Evolutionary conservation across 78 protist genomes (phyloP).

Genomic region (Monosiga brevicollis): DNA sequence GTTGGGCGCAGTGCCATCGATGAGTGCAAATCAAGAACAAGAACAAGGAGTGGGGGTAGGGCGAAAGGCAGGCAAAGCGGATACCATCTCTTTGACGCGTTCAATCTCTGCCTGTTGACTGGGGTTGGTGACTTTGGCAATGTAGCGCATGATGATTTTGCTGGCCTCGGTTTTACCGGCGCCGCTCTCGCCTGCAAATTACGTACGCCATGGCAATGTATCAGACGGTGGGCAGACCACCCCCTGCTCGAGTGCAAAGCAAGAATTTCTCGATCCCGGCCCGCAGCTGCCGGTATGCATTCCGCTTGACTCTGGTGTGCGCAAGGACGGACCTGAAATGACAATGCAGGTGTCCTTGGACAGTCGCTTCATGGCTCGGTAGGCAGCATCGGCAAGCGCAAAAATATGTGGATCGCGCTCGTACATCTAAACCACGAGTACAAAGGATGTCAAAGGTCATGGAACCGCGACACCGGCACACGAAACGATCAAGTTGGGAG

Average conservation of each 20-base stretch:
- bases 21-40: slow-evolving; percentile 65
- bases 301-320: too few species aligned
- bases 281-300: too few species aligned
- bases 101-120: slow-evolving; percentile 9
- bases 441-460: too few species aligned
- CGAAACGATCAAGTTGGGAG: not conserved
- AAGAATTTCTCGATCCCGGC: too few species aligned
- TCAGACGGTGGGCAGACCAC: too few species aligned
- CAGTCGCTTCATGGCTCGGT: slow-evolving; percentile 28
- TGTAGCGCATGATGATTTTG: slow-evolving; percentile 71
- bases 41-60: slow-evolving; percentile 35
- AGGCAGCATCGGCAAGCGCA: slow-evolving; percentile 74
- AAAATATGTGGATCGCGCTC: slow-evolving; percentile 42
- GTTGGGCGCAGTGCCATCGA: not conserved
- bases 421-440: not conserved
- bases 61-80: slow-evolving; percentile 42
- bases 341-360: slow-evolving; percentile 51
- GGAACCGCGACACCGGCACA: too few species aligned
- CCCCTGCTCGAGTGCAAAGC: too few species aligned
- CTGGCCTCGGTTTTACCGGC: slow-evolving; percentile 60
- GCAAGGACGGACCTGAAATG: slow-evolving; percentile 43
- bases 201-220: too few species aligned
- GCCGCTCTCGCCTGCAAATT: slow-evolving; percentile 28
- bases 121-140: slow-evolving; percentile 53
- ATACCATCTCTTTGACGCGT: slow-evolving; percentile 24